Conservation (phyloP, 495 filamentous ascomycete species). For the Halenospora varia region DNA sequence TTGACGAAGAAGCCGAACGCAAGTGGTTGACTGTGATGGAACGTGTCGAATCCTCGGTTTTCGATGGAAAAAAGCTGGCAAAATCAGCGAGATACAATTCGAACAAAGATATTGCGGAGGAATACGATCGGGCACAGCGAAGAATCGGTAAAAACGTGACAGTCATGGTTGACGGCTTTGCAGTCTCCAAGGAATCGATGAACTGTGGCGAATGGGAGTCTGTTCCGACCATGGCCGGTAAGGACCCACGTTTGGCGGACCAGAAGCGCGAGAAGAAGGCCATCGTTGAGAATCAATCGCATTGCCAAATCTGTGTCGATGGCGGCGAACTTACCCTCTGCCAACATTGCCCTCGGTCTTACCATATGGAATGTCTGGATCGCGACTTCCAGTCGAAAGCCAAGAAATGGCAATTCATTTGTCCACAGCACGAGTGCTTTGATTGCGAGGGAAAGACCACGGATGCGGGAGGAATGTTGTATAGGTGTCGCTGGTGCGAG, state of each 20-base stretch:
- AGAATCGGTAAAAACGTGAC: conserved; percentile 56
- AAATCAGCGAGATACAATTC: conserved; percentile 25
- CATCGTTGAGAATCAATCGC: conserved; percentile 44
- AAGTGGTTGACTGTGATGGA: conserved; percentile 58
- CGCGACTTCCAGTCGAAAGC: conserved; percentile 32
- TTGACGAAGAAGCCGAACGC: conserved; percentile 47
- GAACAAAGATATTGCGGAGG: conserved; percentile 35
- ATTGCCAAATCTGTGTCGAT: conserved; percentile 55
- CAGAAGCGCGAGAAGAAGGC: conserved; percentile 36
- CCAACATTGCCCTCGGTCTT: conserved; percentile 51
- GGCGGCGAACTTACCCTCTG: conserved; percentile 45
- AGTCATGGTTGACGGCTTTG: conserved; percentile 56
- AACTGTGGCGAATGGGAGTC: conserved; percentile 51
- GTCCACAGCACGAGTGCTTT: conserved; percentile 55
- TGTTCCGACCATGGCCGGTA: conserved; percentile 52
- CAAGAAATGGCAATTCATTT: conserved; percentile 41
- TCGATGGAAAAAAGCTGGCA: conserved; percentile 51
- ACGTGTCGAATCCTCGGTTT: conserved; percentile 54
- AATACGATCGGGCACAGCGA: conserved; percentile 40
- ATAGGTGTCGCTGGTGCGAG: conserved; percentile 54
- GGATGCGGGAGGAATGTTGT: conserved; percentile 57
- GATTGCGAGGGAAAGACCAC: conserved; percentile 50
- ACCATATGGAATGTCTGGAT: conserved; percentile 50
- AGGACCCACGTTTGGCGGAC: conserved; percentile 48
- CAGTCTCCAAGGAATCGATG: conserved; percentile 56